Percentiles rank a stretch among this genome's conserved stretches.
Evolutionary conservation across 768 basidiomycete species (phyloP).

Genomic region (Panaeolus papilionaceus): DNA sequence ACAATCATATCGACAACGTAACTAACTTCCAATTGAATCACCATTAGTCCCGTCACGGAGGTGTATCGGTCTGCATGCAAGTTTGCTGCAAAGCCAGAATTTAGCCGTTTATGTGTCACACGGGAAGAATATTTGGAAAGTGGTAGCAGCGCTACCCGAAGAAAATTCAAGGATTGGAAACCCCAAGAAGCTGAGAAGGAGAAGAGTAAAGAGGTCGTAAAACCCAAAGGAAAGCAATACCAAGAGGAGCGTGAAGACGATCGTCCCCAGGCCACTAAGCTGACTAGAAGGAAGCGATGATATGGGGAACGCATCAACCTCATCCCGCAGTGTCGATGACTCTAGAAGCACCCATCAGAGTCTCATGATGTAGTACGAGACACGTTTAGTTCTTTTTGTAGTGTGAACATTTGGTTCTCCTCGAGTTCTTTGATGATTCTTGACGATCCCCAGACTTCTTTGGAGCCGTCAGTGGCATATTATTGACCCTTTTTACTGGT

Average conservation of each 20-base stretch:
- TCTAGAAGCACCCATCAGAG: constrained; percentile 6
- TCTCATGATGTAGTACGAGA: constrained; percentile 5
- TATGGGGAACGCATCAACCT: constrained; percentile 6
- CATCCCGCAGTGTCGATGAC: constrained; percentile 11
- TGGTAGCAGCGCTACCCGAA: constrained; percentile 76
- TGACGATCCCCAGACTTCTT: constrained; percentile 14
- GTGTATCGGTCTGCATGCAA: constrained; percentile 65
- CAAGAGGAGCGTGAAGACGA: constrained; percentile 32
- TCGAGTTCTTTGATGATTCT: neutral
- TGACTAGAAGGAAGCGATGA: constrained; percentile 25
- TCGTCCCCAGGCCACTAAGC: constrained; percentile 32
- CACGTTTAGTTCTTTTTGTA: constrained; percentile 1
- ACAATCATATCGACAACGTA: constrained; percentile 6
- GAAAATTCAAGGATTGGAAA: constrained; percentile 76
- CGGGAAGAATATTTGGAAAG: constrained; percentile 86
- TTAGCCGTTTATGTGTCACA: constrained; percentile 56
- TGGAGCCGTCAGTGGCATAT: constrained; percentile 1
- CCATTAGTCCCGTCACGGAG: constrained; percentile 66
- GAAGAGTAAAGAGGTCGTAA: constrained; percentile 35
- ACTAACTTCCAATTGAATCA: constrained; percentile 11
- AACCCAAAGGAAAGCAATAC: constrained; percentile 7
- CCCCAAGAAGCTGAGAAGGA: constrained; percentile 42
- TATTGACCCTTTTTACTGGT: neutral
- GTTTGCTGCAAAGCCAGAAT: constrained; percentile 56
- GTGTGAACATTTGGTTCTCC: neutral